These are phyloP conservation scores for Didymella pomorum DNA, from an alignment of 2,329 filamentous ascomycete genomes.

Conservation along the genomic window DNA sequence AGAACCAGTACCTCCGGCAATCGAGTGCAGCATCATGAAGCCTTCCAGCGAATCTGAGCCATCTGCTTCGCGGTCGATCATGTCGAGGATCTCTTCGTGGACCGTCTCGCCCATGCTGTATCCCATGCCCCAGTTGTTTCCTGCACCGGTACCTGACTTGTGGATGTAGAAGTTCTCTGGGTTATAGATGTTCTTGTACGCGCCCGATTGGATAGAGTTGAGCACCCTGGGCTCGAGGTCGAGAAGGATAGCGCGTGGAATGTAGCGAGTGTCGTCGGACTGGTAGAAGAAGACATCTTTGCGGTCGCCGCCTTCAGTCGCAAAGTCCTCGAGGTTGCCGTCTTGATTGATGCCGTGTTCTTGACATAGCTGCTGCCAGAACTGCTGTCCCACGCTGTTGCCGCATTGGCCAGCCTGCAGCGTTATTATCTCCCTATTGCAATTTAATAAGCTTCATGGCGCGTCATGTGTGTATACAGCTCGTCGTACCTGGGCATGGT, in stretches of 20 bases:
- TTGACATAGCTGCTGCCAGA: conserved; percentile 98
- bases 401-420: conserved; percentile 99
- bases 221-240: conserved; percentile 94
- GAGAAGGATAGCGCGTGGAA: conserved; percentile 92
- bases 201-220: conserved; percentile 88
- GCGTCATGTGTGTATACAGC: neutral
- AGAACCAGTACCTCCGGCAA: conserved; percentile 94
- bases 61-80: conserved; percentile 98
- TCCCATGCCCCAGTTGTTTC: conserved; percentile 98
- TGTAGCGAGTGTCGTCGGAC: conserved; percentile 98
- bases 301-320: conserved; percentile 94
- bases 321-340: conserved; percentile 96
- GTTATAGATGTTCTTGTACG: conserved; percentile 99
- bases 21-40: conserved; percentile 98
- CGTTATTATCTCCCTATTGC: conserved; percentile 92
- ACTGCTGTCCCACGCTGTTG: conserved; percentile 98
- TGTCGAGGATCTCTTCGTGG: conserved; percentile 97
- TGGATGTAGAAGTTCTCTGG: conserved; percentile 98
- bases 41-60: conserved; percentile 97
- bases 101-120: conserved; percentile 92
- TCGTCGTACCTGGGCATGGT: conserved; percentile 50
- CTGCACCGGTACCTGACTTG: conserved; percentile 90
- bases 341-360: conserved; percentile 98
- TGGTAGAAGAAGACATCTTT: conserved; percentile 99
- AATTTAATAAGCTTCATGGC: conserved; percentile 16